Base-by-base conservation (phyloP, 2,329 filamentous ascomycete species). In the Ascochyta rabiei region DNA sequence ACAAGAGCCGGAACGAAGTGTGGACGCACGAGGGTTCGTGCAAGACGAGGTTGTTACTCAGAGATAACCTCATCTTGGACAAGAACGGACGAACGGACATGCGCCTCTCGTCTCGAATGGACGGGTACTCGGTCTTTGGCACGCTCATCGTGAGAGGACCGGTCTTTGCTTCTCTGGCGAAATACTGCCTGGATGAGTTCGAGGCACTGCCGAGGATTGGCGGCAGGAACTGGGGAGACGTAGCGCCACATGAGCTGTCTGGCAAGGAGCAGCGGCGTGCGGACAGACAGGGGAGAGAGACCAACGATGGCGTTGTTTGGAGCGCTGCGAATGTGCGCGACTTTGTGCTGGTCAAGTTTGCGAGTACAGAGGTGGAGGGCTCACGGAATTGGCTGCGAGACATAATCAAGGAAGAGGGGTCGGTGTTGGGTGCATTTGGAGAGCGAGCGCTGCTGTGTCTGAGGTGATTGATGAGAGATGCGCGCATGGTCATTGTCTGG, bases 261-360 rank as follows among this genome's bases (percentile, higher is more conserved):
- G 58, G 57, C 4, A 79, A 80, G 60, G 83, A 82, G 67, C 77
- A 77, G 73, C 71, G 72, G 53, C 83, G 87, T 47, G 71, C 73
- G 24, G 70, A 70, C 45, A 82, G 89, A 56, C 77, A 89, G 18
- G 70, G 74, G 49, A 79, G 81, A 68, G 89, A 95, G 72, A 81
- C 57, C 16, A 41, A 8, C 0, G 69, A 74, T 46, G 69, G 68
- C 6, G 45, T 76, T 26, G 59, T 75, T 6, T 76, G 74, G 74
- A 75, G 73, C 49, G 72, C 73, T 10, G 74, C 74, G 2, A 69
- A 70, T 46, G 70, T 75, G 15, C 59, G 74, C n/a, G 71, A 91
- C 4, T 96, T 93, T 68, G 88, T 95, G 3, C 82, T 97, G 23
- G 89, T 98, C 63, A 98, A 98, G 74, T 96, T 98, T 72, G 91